A percentile compares a stretch with the other conserved stretches of the same genome.
Conservation (phyloP, 495 filamentous ascomycete genomes). For the Penicillium antarcticum region DNA sequence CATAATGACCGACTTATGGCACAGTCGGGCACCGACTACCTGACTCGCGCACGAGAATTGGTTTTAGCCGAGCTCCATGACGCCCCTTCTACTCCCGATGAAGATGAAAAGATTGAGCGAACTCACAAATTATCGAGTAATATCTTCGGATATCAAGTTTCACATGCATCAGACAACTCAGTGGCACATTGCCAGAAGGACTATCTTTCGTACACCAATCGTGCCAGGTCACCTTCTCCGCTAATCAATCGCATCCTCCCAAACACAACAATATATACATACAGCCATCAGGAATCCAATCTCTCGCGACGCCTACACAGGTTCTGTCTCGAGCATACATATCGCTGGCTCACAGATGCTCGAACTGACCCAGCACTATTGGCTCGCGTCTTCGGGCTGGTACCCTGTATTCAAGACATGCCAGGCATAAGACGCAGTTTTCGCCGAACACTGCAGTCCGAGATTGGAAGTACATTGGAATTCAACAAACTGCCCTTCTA, state of each 20-base stretch:
- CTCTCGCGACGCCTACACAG: slow-evolving; percentile 72
- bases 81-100: not conserved
- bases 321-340: slow-evolving; percentile 59
- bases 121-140: not conserved
- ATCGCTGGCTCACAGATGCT: slow-evolving; percentile 56
- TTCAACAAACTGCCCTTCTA: slow-evolving; percentile 58
- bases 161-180: not conserved
- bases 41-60: slow-evolving; percentile 13
- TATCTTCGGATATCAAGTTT: slow-evolving; percentile 22
- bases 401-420: slow-evolving; percentile 54
- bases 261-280: slow-evolving; percentile 27
- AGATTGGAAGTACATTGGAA: slow-evolving; percentile 41
- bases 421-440: slow-evolving; percentile 47
- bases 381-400: slow-evolving; percentile 64
- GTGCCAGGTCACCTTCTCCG: slow-evolving; percentile 15
- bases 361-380: slow-evolving; percentile 47
- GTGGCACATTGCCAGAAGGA: not conserved
- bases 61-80: slow-evolving; percentile 17
- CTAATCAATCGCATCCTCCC: slow-evolving; percentile 25
- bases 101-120: not conserved
- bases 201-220: not conserved
- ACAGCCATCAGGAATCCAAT: slow-evolving; percentile 56
- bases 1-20: not conserved
- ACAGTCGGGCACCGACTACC: not conserved
- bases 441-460: slow-evolving; percentile 25